Percentiles rank a stretch among this genome's conserved stretches.
phyloP scores from a whole-genome alignment of 139 green algal genomes.

The Coelastrella sp. region DNA sequence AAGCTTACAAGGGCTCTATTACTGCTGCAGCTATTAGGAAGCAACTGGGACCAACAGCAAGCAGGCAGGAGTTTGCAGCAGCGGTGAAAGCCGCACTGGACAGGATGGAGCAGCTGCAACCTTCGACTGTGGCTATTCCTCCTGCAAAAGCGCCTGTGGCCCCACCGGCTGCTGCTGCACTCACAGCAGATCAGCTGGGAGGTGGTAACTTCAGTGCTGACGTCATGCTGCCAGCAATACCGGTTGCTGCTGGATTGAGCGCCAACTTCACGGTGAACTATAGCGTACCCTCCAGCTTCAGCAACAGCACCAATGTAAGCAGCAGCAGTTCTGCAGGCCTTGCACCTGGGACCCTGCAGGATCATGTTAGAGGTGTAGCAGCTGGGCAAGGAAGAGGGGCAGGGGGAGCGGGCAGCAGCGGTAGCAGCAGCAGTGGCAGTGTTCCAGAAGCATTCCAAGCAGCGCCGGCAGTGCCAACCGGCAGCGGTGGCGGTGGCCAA shows the following conservation, averaged over 20 bases:
- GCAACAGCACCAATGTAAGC: background rate
- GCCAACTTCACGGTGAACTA: no score
- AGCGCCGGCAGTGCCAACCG: background rate
- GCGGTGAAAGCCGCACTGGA: background rate
- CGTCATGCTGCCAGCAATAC: background rate
- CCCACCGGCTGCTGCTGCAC: background rate
- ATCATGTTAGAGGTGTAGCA: no score
- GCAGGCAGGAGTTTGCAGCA: background rate
- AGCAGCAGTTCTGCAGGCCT: background rate
- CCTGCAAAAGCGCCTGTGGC: background rate
- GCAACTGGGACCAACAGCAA: background rate
- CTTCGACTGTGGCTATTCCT: background rate
- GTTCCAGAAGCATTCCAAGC: background rate
- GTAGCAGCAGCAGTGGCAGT: background rate
- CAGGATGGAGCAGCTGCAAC: background rate
- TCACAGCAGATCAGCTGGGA: background rate
- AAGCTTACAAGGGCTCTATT: background rate
- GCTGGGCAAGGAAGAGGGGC: background rate
- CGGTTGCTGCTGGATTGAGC: background rate
- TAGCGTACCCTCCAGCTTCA: background rate
- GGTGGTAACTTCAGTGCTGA: no score
- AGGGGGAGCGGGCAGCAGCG: background rate
- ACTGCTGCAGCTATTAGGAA: constrained; percentile 11
- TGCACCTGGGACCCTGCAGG: no score
- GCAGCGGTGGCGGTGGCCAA: background rate